Base-by-base conservation (phyloP, 2,329 filamentous ascomycete species). In the Pseudopithomyces maydicus region DNA sequence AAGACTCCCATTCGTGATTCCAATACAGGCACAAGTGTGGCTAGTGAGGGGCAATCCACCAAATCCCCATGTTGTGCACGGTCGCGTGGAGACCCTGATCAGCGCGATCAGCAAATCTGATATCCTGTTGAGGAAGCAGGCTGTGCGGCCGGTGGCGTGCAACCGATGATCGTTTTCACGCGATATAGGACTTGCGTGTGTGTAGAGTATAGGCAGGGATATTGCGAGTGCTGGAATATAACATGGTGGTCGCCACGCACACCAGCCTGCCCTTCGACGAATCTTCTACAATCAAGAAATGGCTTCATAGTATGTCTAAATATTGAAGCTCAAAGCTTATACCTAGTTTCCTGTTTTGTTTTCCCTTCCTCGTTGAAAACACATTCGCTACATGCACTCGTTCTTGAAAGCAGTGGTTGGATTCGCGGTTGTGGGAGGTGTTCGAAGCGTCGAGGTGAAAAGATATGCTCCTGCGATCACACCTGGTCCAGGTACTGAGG, bases 361-460 rank as follows among this genome's bases (percentile, higher is more conserved):
- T 55, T 54, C 33, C 38, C 15, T 41, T 41, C 4, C 5, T 6
- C 15, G 39, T 52, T 50, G 54, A 44, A 26, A 52, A 38, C 43
- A 62, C 65, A 61, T 56, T 67, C 64, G 63, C 48, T 50, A 57
- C n/a, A 70, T 72, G 68, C 64, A 57, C 59, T 69, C 64, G 61
- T 59, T 71, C 61, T 48, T 60, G 64, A 57, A 50, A 61, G 39
- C 46, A 12, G 32, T 61, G 17, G 55, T 56, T 41, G 63, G 59
- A 53, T 39, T 61, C 45, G 36, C 62, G 19, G 4, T 63, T 14
- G 61, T 58, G 3, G 45, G 54, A 50, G 52, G 57, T 43, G 47
- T 62, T 45, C 54, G 54, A 41, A 41, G 58, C 41, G 65, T 15
- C 22, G 48, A 48, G 26, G 38, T 57, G 49, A 36, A 58, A 52